Evolutionary conservation across 108 stramenopile genomes (phyloP).

Genomic region (Nitzschia sp.): DNA sequence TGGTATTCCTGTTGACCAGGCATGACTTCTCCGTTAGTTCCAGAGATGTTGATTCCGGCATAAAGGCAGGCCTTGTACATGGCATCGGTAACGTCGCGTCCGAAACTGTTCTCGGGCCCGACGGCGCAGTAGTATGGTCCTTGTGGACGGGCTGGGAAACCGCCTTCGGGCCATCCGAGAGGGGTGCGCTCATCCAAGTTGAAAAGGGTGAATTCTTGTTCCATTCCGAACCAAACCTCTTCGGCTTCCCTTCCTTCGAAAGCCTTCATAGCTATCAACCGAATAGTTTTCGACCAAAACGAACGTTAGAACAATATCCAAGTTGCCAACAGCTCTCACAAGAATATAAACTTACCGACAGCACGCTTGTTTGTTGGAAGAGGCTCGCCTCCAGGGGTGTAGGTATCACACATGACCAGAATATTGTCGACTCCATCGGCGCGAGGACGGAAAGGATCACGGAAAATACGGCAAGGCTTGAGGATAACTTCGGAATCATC

Average conservation of each 20-base stretch:
- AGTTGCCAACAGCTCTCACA: background rate
- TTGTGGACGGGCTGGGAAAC: conserved; percentile 82
- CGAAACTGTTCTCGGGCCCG: conserved; percentile 92
- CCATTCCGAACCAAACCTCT: conserved; percentile 92
- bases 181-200: conserved; percentile 89
- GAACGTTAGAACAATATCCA: background rate
- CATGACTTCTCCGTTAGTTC: conserved; percentile 99
- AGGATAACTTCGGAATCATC: conserved; percentile 95
- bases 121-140: conserved; percentile 98
- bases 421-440: conserved; percentile 83
- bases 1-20: conserved; percentile 99
- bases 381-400: conserved; percentile 88
- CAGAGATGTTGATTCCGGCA: conserved; percentile 91
- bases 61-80: conserved; percentile 95
- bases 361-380: conserved; percentile 84
- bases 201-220: conserved; percentile 99
- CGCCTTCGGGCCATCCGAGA: conserved; percentile 94
- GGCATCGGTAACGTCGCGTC: conserved; percentile 92
- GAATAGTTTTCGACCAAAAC: background rate
- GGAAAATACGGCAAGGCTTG: conserved; percentile 82
- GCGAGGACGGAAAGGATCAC: conserved; percentile 92
- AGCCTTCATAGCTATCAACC: conserved; percentile 51
- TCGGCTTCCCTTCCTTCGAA: conserved; percentile 81
- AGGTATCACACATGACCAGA: conserved; percentile 95
- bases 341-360: conserved; percentile 53